Conservation (phyloP, 1,284 basidiomycete species). For the Heliocybe sulcata region DNA sequence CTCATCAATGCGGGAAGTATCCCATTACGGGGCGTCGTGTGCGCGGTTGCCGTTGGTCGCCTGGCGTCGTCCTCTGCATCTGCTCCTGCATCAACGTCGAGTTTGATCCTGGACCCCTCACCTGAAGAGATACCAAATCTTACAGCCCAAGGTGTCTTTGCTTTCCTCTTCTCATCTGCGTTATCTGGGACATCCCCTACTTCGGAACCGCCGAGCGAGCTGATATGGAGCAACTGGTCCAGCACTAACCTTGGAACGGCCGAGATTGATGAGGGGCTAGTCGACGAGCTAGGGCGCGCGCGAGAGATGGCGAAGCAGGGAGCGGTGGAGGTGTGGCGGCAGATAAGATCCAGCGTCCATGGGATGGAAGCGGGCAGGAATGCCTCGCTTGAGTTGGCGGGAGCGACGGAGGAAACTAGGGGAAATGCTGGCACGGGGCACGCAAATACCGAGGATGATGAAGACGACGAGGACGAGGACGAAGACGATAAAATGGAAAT, state of each 20-base stretch:
- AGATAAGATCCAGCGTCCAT: slow-evolving; percentile 36
- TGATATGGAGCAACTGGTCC: slow-evolving; percentile 55
- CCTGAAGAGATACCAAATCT: slow-evolving; percentile 33
- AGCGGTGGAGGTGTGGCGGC: slow-evolving; percentile 36
- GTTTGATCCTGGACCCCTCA: slow-evolving; percentile 45
- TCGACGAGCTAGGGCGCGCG: slow-evolving; percentile 33
- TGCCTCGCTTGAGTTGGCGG: not conserved
- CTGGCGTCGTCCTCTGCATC: slow-evolving; percentile 8
- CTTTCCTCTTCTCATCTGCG: slow-evolving; percentile 50
- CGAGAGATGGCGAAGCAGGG: slow-evolving; percentile 37
- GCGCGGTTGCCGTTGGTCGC: slow-evolving; percentile 52
- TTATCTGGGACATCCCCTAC: slow-evolving; percentile 14
- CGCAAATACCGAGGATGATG: not conserved
- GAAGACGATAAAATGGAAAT: slow-evolving; percentile 8
- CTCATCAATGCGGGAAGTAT: slow-evolving; percentile 61
- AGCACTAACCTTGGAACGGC: slow-evolving; percentile 10
- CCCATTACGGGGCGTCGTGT: slow-evolving; percentile 63
- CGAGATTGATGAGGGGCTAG: slow-evolving; percentile 28
- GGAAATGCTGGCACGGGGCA: not conserved
- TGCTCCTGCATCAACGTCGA: slow-evolving; percentile 3
- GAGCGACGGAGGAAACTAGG: not conserved
- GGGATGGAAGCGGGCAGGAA: slow-evolving; percentile 6
- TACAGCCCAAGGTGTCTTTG: slow-evolving; percentile 52
- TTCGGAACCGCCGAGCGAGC: slow-evolving; percentile 16
- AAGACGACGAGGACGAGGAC: slow-evolving; percentile 12